A percentile compares a stretch with the other conserved stretches of the same genome.
Evolutionary conservation across 352 stramenopile species (phyloP).

Genomic region (Phytophthora pluvialis): DNA sequence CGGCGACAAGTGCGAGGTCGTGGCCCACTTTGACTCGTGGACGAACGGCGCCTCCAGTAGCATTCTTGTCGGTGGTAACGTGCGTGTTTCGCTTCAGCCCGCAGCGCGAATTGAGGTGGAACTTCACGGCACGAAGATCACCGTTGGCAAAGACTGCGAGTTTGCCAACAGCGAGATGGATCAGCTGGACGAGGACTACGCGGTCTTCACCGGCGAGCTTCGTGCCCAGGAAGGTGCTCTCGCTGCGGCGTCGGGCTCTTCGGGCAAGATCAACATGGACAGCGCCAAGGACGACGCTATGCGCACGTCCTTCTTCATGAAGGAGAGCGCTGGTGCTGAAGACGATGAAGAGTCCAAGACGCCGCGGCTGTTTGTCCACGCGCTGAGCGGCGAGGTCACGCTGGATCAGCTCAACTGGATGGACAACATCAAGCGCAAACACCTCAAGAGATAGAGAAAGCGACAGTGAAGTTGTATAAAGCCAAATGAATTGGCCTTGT

Average conservation of each 20-base stretch:
- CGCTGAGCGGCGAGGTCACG: slow-evolving; percentile 45
- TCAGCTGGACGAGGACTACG: slow-evolving; percentile 79
- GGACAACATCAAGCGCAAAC: slow-evolving; percentile 81
- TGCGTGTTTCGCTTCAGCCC: slow-evolving; percentile 69
- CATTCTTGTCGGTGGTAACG: slow-evolving; percentile 72
- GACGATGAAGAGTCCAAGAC: slow-evolving; percentile 11
- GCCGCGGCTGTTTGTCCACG: slow-evolving; percentile 57
- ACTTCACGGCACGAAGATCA: slow-evolving; percentile 63
- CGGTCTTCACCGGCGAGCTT: slow-evolving; percentile 66
- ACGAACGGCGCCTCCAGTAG: slow-evolving; percentile 51
- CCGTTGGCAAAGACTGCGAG: slow-evolving; percentile 42
- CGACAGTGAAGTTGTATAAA: background rate
- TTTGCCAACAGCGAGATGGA: slow-evolving; percentile 66
- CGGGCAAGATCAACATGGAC: slow-evolving; percentile 79
- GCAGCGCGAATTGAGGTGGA: slow-evolving; percentile 63
- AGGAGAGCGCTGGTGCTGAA: slow-evolving; percentile 25
- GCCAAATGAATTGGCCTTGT: background rate
- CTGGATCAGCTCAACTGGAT: slow-evolving; percentile 81
- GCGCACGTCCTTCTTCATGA: slow-evolving; percentile 84
- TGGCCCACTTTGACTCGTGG: slow-evolving; percentile 81
- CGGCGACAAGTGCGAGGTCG: slow-evolving; percentile 55
- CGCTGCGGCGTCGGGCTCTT: slow-evolving; percentile 18
- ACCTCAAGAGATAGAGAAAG: slow-evolving; percentile 46
- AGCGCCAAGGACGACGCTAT: slow-evolving; percentile 72
- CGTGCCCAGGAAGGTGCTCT: slow-evolving; percentile 25